Base-by-base conservation (phyloP, 1,284 basidiomycete genomes). In the Cryptococcus sp. region DNA sequence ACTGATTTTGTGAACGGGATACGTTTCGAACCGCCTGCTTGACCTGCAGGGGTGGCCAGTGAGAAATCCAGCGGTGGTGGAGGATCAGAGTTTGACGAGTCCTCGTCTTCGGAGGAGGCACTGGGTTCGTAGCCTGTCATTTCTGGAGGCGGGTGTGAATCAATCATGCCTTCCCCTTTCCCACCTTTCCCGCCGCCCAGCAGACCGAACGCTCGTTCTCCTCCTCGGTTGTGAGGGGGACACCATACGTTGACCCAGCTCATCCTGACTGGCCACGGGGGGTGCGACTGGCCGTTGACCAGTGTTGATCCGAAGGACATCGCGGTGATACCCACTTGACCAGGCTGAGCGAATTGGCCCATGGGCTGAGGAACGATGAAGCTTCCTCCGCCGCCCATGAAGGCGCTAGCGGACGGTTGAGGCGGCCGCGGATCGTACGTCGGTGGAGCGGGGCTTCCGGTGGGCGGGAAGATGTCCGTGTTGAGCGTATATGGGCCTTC, bases 241-340 rank as follows among this genome's bases (percentile, higher is more conserved):
- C 71, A 77, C 64, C 66, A 75, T 10, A 77, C 71, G 27, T 66
- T 70, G 20, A 72, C 69, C 54, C 69, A 77, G 27, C 61, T 63
- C 65, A 77, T 69, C 30, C 61, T 63, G 19, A 65, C 59, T 0
- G 73, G 67, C 38, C 66, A 63, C 0, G 60, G 63, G 19, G 75
- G 74, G 56, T 76, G 72, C 41, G 66, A 58, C 56, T 70, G 68
- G 13, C 73, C 74, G 54, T 76, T 76, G n/a, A 77, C 73, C 17
- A 75, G 60, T 1, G 68, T 65, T 16, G 64, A 60, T n/a, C 69
- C 70, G 35, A 67, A 69, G 10, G 61, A 63, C 58, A 75, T 71
- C 2, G 71, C 65, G 0, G 67, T 65, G 39, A 67, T 67, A 25
- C 61, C 64, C 1, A 52, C 59, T 20, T 50, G 53, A 22, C 56